Percentiles rank a stretch among this genome's conserved stretches.
Evolutionary conservation across 495 filamentous ascomycete genomes (phyloP).

Genomic region (Aspergillus olivimuriae): DNA sequence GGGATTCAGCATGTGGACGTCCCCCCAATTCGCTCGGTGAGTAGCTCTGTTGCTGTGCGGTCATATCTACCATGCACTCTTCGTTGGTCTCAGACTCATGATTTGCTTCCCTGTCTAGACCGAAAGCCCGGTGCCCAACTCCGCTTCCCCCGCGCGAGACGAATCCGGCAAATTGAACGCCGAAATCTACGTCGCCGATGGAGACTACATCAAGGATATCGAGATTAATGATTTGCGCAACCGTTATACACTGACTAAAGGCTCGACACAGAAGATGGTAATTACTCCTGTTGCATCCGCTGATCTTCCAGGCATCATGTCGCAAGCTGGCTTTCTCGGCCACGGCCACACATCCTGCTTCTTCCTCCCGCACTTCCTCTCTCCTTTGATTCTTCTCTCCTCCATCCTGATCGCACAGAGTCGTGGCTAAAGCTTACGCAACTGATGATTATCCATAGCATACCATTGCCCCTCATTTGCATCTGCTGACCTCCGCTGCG

Average conservation of each 20-base stretch:
- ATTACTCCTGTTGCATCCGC: constrained; percentile 72
- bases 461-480: constrained; percentile 71
- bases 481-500: constrained; percentile 93
- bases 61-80: no score
- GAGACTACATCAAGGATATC: constrained; percentile 96
- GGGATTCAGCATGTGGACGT: constrained; percentile 92
- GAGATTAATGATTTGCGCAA: constrained; percentile 98
- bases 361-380: constrained; percentile 20
- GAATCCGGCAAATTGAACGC: constrained; percentile 60
- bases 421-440: constrained; percentile 77
- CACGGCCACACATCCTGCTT: constrained; percentile 27
- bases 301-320: constrained; percentile 65
- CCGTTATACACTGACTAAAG: constrained; percentile 95
- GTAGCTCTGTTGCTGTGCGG: no score
- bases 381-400: constrained; percentile 17
- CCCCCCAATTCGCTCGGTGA: constrained; percentile 71
- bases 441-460: constrained; percentile 59
- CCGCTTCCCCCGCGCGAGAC: constrained; percentile 41
- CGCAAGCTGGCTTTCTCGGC: constrained; percentile 30
- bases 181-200: constrained; percentile 89
- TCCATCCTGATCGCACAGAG: constrained; percentile 43
- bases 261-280: constrained; percentile 99
- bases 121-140: constrained; percentile 42
- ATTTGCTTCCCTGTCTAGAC: constrained; percentile 24
- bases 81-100: no score